A percentile compares a stretch with the other conserved stretches of the same genome.
These are phyloP conservation scores for Dipodascus albidus DNA, from an alignment of 805 yeast genomes.

Conservation along the genomic window DNA sequence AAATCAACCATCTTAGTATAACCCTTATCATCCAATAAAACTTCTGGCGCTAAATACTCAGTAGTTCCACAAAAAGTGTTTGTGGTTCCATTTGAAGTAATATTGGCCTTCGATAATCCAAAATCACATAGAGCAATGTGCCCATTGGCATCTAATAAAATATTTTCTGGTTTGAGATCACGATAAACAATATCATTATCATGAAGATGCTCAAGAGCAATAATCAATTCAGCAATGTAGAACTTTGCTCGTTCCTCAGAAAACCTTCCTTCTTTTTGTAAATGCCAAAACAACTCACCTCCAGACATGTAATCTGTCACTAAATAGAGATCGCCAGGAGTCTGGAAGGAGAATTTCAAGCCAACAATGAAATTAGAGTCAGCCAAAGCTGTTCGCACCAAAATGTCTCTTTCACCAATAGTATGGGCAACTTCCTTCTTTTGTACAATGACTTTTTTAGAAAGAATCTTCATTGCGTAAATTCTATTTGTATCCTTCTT, in stretches of 20 bases:
- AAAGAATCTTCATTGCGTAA: constrained; percentile 91
- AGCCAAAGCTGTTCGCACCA: constrained; percentile 80
- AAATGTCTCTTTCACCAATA: constrained; percentile 85
- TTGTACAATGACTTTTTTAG: constrained; percentile 84
- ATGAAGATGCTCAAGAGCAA: constrained; percentile 85
- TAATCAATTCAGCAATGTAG: constrained; percentile 84
- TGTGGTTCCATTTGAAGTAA: constrained; percentile 66
- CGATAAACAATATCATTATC: constrained; percentile 90
- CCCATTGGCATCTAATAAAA: constrained; percentile 85
- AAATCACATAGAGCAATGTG: constrained; percentile 93
- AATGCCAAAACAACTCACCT: constrained; percentile 89
- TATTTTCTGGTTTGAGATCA: constrained; percentile 92
- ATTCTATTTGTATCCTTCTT: constrained; percentile 78
- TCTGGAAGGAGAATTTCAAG: constrained; percentile 85
- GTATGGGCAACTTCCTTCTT: constrained; percentile 96
- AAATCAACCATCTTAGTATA: constrained; percentile 96
- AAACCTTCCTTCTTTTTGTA: constrained; percentile 90
- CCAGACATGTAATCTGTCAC: constrained; percentile 96
- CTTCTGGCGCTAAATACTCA: constrained; percentile 93
- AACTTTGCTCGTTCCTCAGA: constrained; percentile 86
- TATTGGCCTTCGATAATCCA: constrained; percentile 86
- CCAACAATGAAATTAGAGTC: constrained; percentile 89
- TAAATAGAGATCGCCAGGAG: constrained; percentile 76
- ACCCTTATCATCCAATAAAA: constrained; percentile 89
- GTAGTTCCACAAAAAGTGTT: constrained; percentile 97